Base-by-base conservation (phyloP, 306 rosid genomes). In the Albizia julibrissin region DNA sequence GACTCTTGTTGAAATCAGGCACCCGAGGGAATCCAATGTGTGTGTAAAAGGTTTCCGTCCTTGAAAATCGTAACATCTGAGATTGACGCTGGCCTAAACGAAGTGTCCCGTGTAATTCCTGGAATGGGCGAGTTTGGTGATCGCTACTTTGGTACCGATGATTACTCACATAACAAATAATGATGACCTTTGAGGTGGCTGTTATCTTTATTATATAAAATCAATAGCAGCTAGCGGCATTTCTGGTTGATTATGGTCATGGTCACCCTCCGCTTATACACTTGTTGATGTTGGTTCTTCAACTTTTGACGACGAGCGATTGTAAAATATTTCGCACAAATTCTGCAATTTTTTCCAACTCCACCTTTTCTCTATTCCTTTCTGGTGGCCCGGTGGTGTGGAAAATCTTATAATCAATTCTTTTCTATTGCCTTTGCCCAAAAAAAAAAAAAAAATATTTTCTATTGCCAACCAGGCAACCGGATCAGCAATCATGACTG, bases 61-160 rank as follows among this genome's bases (percentile, higher is more conserved):
- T 87, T 95, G 84, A 93, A 95, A 87, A 95, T 95, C 31, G 99
- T 95, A 44, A 93, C 99, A 66, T 95, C 99, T 12, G 98, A 95
- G 93, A 95, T 95, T 42, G 99, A 95, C 80, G 91, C 58, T 69
- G 87, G 89, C 8, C 64, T 95, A 79, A 93, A 93, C 21, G 93
- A 92, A 21, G 98, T 89, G 81, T 93, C 80, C 26, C 99, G 94
- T 27, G 99, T 95, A 74, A 90, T 95, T 79, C 99, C 97, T 0
- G 98, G 98, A 64, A 11, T 95, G 89, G 99, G 98, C 2, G 98
- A 95, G 85, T 95, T 95, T 69, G 99, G 99, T 1, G 99, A 93
- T 84, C 97, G 98, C 58, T 95, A 95, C 84, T 95, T 95, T 27
- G 98, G 98, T 16, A 95, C 98, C 0, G 98, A 95, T 46, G 88